phyloP scores from a whole-genome alignment of 148 eudicot species.

The Chenopodium berlandieri region DNA sequence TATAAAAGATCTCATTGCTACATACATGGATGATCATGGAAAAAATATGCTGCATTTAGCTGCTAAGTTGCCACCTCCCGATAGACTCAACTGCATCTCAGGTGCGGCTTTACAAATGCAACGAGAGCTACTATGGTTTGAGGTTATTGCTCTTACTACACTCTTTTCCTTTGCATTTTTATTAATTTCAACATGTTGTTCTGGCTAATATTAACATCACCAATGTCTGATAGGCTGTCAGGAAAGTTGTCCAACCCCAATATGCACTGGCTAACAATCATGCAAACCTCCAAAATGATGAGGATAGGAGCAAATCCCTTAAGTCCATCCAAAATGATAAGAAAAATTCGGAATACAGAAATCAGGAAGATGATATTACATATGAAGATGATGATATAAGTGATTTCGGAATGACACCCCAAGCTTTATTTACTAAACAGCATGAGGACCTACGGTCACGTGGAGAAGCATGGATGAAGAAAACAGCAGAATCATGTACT shows the following conservation, averaged over 20 bases:
- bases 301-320: no score
- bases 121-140: conserved; percentile 28
- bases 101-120: conserved; percentile 34
- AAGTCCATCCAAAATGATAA: no score
- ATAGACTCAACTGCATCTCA: conserved; percentile 22
- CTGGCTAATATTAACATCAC: no score
- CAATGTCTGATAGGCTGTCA: no score
- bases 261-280: no score
- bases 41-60: conserved; percentile 31
- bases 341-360: no score
- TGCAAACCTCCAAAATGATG: no score
- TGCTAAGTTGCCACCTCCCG: conserved; percentile 18
- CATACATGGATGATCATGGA: conserved; percentile 15
- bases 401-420: conserved; percentile 6
- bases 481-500: conserved; percentile 30
- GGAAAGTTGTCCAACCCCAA: no score
- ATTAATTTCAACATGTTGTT: no score
- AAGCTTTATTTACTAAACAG: conserved; percentile 22
- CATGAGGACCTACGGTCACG: conserved; percentile 15
- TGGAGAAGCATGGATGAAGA: conserved; percentile 31
- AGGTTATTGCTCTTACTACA: conserved; percentile 13
- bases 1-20: conserved; percentile 26
- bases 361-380: no score
- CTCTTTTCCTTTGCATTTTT: neutral
- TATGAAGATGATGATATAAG: no score